Percentiles rank a stretch among this genome's conserved stretches.
These are phyloP conservation scores for Heterobasidion irregulare DNA, from an alignment of 1,284 basidiomycete genomes.

Conservation along the genomic window DNA sequence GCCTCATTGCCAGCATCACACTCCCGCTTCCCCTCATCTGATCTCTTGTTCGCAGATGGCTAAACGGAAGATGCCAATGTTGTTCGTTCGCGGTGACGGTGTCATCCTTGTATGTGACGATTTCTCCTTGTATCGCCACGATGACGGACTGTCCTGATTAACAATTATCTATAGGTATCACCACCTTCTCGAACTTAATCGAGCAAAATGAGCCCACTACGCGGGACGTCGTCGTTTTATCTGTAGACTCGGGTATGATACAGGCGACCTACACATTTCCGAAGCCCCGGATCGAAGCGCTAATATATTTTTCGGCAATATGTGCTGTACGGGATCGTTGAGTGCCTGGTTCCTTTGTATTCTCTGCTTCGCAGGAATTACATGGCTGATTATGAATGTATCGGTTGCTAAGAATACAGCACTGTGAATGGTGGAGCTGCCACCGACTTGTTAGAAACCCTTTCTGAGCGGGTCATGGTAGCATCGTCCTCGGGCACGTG, in stretches of 20 bases:
- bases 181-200: constrained; percentile 26
- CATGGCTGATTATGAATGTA: too few species aligned
- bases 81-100: constrained; percentile 95
- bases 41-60: constrained; percentile 57
- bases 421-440: too few species aligned
- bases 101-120: constrained; percentile 74
- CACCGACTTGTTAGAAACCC: too few species aligned
- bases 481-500: too few species aligned
- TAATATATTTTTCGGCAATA: constrained; percentile 14
- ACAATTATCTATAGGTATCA: constrained; percentile 46
- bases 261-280: too few species aligned
- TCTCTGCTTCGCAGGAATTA: neutral
- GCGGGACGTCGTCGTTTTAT: neutral
- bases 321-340: neutral
- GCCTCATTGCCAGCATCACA: neutral
- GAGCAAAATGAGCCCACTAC: neutral
- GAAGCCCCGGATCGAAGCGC: neutral
- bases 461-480: too few species aligned
- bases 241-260: neutral
- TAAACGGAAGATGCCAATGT: constrained; percentile 94
- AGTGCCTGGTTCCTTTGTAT: neutral
- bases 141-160: constrained; percentile 1
- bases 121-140: neutral
- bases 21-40: neutral
- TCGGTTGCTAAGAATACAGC: too few species aligned